These are phyloP conservation scores for Ascoidea tarda DNA, from an alignment of 805 yeast species.

Conservation along the genomic window DNA sequence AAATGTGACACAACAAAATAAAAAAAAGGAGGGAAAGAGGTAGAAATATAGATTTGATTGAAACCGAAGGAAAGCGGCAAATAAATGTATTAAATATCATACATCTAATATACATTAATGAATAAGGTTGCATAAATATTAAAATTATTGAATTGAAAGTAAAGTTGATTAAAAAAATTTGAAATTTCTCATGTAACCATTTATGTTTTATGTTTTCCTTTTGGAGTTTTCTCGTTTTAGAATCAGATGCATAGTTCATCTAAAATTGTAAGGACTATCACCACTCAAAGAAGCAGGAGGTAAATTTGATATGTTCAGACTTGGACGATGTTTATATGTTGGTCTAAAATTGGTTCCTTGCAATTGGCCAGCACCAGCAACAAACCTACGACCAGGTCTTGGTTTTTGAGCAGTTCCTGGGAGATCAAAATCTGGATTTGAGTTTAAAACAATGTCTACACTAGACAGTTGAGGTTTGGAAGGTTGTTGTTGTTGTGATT, in stretches of 20 bases:
- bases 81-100: too few relatives aligned
- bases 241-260: conserved; percentile 9
- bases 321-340: conserved; percentile 22
- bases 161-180: too few relatives aligned
- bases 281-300: conserved; percentile 26
- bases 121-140: too few relatives aligned
- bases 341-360: conserved; percentile 18
- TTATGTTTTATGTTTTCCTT: too few relatives aligned
- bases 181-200: too few relatives aligned
- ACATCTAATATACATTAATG: too few relatives aligned
- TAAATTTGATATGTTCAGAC: conserved; percentile 17
- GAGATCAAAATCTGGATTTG: conserved; percentile 33
- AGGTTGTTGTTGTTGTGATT: conserved; percentile 9
- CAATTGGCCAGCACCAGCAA: conserved; percentile 7
- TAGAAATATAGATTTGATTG: too few relatives aligned
- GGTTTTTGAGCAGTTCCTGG: conserved; percentile 7
- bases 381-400: conserved; percentile 8
- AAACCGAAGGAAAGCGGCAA: too few relatives aligned
- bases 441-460: conserved; percentile 28
- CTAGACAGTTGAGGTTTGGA: conserved; percentile 17
- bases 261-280: conserved; percentile 31
- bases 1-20: too few relatives aligned
- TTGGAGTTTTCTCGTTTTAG: too few relatives aligned
- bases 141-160: too few relatives aligned
- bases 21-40: too few relatives aligned